These are phyloP conservation scores for Hypoxylon sp. DNA, from an alignment of 2,329 filamentous ascomycete species.

Conservation along the genomic window DNA sequence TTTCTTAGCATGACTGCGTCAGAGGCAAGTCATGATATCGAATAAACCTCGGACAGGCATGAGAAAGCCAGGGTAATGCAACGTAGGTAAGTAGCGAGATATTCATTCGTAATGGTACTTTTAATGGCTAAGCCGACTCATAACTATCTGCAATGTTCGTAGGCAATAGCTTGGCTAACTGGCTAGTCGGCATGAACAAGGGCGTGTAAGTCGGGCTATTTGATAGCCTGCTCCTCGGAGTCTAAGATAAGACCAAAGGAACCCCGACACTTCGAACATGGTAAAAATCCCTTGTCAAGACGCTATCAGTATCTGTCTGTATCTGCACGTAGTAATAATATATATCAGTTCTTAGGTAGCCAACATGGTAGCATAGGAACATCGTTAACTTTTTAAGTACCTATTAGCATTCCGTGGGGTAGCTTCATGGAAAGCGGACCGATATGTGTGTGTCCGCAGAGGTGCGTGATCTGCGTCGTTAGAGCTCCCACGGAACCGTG, in stretches of 20 bases:
- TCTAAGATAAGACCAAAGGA: constrained; percentile 24
- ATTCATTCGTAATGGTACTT: constrained; percentile 21
- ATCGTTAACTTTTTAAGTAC: constrained; percentile 12
- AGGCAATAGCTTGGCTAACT: constrained; percentile 34
- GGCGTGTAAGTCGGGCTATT: constrained; percentile 30
- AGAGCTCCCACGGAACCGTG: constrained; percentile 36
- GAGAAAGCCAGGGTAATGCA: constrained; percentile 28
- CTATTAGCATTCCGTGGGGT: constrained; percentile 31
- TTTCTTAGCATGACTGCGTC: constrained; percentile 36
- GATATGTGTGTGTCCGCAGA: constrained; percentile 35
- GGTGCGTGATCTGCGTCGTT: constrained; percentile 38
- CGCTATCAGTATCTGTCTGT: constrained; percentile 26
- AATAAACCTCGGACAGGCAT: constrained; percentile 15
- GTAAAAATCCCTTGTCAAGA: constrained; percentile 12
- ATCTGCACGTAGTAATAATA: constrained; percentile 40
- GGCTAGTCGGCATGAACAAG: constrained; percentile 13
- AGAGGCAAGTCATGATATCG: constrained; percentile 39
- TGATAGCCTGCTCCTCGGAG: constrained; percentile 30
- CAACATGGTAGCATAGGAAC: constrained; percentile 19
- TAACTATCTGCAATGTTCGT: constrained; percentile 27
- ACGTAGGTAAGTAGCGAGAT: constrained; percentile 26
- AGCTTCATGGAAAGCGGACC: constrained; percentile 21
- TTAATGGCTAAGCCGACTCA: constrained; percentile 16
- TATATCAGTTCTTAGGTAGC: constrained; percentile 19
- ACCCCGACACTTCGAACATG: constrained; percentile 13